These are phyloP conservation scores for Pichia sp. DNA, from an alignment of 1,139 yeast genomes.

Conservation along the genomic window DNA sequence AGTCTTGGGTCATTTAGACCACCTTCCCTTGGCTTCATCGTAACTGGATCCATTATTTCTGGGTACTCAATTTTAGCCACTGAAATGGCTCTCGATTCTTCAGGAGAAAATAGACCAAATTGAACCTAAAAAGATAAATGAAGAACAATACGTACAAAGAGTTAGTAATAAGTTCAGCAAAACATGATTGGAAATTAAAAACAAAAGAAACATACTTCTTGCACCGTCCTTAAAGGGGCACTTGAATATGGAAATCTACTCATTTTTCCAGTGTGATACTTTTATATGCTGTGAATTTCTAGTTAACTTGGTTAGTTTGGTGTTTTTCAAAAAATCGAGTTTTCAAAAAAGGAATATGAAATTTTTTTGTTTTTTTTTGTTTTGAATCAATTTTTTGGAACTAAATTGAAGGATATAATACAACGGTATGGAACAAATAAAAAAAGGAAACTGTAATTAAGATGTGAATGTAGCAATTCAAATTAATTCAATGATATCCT, in stretches of 20 bases:
- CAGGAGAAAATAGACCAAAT: conserved; percentile 96
- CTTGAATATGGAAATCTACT: conserved; percentile 83
- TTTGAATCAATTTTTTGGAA: neutral
- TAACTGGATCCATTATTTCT: conserved; percentile 97
- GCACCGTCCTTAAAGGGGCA: conserved; percentile 94
- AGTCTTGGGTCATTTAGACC: conserved; percentile 96
- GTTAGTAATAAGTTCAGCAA: conserved; percentile 1
- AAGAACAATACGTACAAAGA: neutral
- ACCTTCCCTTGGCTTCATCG: conserved; percentile 91
- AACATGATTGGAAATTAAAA: neutral
- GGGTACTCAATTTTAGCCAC: conserved; percentile 98
- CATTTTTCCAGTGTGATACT: conserved; percentile 20
- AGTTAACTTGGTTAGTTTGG: conserved; percentile 4
- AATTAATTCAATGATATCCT: neutral
- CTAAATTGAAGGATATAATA: conserved; percentile 18
- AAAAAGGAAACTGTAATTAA: neutral
- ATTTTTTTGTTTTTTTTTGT: conserved; percentile 1
- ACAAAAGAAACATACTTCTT: conserved; percentile 58
- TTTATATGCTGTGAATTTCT: conserved; percentile 4
- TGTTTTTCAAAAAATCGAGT: conserved; percentile 9
- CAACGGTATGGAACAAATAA: conserved; percentile 17
- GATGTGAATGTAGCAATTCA: conserved; percentile 29
- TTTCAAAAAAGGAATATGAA: conserved; percentile 1
- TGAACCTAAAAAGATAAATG: conserved; percentile 50
- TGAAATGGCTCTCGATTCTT: conserved; percentile 93